A percentile compares a stretch with the other conserved stretches of the same genome.
Conservation (phyloP, 2,329 filamentous ascomycete species). For the Clarireedia homoeocarpa region DNA sequence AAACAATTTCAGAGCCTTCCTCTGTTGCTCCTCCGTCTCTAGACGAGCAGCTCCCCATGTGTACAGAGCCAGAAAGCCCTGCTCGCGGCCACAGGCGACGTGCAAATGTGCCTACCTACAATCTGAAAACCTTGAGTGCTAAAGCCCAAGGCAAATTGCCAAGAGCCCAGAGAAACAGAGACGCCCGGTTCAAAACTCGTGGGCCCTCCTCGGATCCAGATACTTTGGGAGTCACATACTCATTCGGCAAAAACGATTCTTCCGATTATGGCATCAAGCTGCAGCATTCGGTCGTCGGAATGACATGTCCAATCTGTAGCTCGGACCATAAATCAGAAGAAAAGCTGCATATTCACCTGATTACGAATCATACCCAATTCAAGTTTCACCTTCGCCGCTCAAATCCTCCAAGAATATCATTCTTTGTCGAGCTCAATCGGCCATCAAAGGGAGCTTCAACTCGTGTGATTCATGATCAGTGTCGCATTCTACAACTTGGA, state of each 20-base stretch:
- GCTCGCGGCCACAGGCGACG: conserved; percentile 19
- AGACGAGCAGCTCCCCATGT: conserved; percentile 3
- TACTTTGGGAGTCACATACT: conserved; percentile 18
- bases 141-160: conserved; percentile 45
- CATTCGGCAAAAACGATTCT: conserved; percentile 20
- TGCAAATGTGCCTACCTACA: conserved; percentile 37
- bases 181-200: conserved; percentile 17
- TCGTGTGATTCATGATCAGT: conserved; percentile 26
- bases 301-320: conserved; percentile 23
- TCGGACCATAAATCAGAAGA: conserved; percentile 12
- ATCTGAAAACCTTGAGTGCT: conserved; percentile 51
- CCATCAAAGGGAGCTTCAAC: conserved; percentile 14
- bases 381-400: conserved; percentile 20
- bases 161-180: conserved; percentile 35
- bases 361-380: conserved; percentile 19
- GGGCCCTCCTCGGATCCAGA: conserved; percentile 18
- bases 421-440: conserved; percentile 29
- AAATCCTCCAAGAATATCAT: conserved; percentile 33
- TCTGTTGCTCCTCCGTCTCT: conserved; percentile 2
- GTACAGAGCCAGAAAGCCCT: conserved; percentile 10
- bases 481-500: conserved; percentile 37
- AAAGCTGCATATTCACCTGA: conserved; percentile 21
- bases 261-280: conserved; percentile 17
- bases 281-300: conserved; percentile 15
- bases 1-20: not conserved